Conservation (phyloP, 2,329 filamentous ascomycete species). For the Dryadomyces quercivorus region DNA sequence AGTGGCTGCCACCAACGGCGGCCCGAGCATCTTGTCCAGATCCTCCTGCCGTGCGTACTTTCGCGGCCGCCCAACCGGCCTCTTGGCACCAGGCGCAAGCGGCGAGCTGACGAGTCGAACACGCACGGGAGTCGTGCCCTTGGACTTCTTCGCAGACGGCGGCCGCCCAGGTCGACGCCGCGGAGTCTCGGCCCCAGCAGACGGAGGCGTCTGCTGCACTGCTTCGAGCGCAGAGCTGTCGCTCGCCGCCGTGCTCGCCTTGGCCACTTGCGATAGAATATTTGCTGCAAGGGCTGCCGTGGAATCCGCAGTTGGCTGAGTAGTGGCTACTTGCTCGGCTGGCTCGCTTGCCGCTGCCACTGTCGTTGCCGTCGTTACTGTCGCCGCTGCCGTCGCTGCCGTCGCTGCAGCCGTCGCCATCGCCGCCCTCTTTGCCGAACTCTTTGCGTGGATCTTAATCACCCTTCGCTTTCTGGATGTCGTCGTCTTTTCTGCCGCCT, state of each 20-base stretch:
- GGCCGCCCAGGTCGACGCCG: neutral
- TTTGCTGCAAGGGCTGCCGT: too few species aligned
- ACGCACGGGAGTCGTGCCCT: neutral
- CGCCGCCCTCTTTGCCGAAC: neutral
- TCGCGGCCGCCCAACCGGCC: neutral
- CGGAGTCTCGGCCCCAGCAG: neutral
- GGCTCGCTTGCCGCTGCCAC: neutral
- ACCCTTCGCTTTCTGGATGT: neutral
- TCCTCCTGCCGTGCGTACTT: neutral
- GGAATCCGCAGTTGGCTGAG: too few species aligned
- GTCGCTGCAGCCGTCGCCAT: neutral
- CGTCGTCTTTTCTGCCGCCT: neutral
- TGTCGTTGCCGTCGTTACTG: neutral
- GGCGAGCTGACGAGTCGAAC: too few species aligned
- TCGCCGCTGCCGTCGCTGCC: neutral
- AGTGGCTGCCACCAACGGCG: neutral
- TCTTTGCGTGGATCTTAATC: neutral
- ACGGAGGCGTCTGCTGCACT: slow-evolving; percentile 2
- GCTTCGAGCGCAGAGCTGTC: neutral
- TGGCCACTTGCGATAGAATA: too few species aligned
- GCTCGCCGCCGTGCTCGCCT: too few species aligned
- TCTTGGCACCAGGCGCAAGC: neutral
- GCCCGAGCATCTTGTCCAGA: neutral
- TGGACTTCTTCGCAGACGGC: neutral
- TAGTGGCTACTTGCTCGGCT: neutral